Conservation (phyloP, 202 grass and related monocot species). For the Bolboschoenoplectus hybrid region DNA sequence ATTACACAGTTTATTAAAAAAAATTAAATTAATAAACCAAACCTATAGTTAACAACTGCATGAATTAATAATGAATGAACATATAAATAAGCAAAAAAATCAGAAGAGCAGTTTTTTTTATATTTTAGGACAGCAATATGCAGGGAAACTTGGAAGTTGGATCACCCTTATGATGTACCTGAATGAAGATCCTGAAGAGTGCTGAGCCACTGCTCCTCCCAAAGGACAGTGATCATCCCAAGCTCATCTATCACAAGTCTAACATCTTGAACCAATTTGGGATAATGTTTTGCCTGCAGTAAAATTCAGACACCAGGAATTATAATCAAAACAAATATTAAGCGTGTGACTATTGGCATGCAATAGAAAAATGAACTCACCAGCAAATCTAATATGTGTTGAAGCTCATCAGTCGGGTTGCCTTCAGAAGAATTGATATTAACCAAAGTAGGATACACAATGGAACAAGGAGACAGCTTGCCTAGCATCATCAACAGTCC, state of each 20-base stretch:
- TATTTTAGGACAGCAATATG: conserved; percentile 17
- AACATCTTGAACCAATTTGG: conserved; percentile 95
- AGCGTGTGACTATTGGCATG: background rate
- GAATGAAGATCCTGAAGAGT: conserved; percentile 99
- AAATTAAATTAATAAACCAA: conserved; percentile 27
- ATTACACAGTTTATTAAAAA: conserved; percentile 18
- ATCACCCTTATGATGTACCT: conserved; percentile 51
- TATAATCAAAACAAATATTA: conserved; percentile 28
- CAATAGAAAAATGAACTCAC: conserved; percentile 43
- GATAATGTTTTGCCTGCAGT: conserved; percentile 74
- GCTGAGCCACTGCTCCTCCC: conserved; percentile 99
- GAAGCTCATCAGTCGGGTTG: conserved; percentile 82
- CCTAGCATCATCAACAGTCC: conserved; percentile 84
- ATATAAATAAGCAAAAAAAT: conserved; percentile 16
- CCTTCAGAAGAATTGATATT: conserved; percentile 91
- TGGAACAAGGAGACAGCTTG: conserved; percentile 79
- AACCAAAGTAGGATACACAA: conserved; percentile 94
- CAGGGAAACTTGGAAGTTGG: background rate
- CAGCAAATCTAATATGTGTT: conserved; percentile 74
- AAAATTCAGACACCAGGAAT: conserved; percentile 28
- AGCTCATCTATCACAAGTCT: conserved; percentile 91
- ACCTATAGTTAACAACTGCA: background rate
- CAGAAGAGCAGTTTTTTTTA: background rate
- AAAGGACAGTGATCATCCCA: conserved; percentile 93
- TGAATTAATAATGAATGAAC: conserved; percentile 20